Base-by-base conservation (phyloP, 805 yeast genomes). In the Aciculoconidium aculeatum region DNA sequence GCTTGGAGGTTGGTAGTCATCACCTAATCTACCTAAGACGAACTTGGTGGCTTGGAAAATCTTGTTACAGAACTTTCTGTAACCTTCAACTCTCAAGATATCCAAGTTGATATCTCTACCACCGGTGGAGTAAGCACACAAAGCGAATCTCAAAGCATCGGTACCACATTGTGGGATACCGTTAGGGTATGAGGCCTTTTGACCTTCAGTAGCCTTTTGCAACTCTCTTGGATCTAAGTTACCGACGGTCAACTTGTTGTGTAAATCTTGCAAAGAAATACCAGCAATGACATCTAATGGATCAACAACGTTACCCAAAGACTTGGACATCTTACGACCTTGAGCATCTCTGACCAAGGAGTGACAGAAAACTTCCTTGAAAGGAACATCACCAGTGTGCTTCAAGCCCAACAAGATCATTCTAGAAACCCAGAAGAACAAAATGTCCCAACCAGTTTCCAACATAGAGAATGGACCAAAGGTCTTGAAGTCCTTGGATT, bases 91-190 rank as follows among this genome's bases (percentile, higher is more conserved):
- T 66, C 97, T 82, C 57, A 86, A 68, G 47, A 92, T 87, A 56
- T 92, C 96, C 56, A 92, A 72, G 67, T 92, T 92, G 58, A 92
- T 92, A 53, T 92, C 98, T 65, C 97, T 80, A 48, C 96, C 97
- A 66, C 98, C 98, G 27, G 97, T 90, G 30, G 95, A 82, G 70
- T 90, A 92, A 30, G 96, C 96, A 75, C 97, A 92, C 43, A 90
- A 74, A 21, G 98, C 97, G 56, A 92, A 92, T 68, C 98, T 80
- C 66, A 92, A 68, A 25, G 98, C 98, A 62, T 92, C 98, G 28
- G 97, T 88, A 69, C 98, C 98, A 74, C 98, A 92, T 67, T 92
- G 95, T 34, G 97, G 96, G 45, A 90, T 88, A 67, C 98, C 98
- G 46, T 79, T 78, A 42, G 98, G 98, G 70, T 87, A 90, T 8